These are phyloP conservation scores for Thinopyrum elongatum DNA, from an alignment of 176 grass and related monocot genomes.

Conservation along the genomic window DNA sequence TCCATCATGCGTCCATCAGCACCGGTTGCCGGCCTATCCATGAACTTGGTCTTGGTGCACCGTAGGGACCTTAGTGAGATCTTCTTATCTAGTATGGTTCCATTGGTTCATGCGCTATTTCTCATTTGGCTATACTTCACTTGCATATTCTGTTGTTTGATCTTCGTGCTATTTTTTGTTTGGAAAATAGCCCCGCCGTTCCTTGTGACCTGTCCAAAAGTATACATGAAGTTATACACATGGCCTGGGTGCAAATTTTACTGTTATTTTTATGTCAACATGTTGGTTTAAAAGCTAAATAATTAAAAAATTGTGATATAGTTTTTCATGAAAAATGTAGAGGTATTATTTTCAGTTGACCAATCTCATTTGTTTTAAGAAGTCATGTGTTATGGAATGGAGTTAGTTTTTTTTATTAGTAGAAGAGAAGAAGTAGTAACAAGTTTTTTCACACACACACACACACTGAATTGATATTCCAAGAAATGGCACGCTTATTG, in stretches of 20 bases:
- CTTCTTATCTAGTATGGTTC: neutral
- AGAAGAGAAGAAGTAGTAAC: neutral
- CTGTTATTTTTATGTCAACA: too few species aligned
- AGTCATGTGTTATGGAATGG: too few species aligned
- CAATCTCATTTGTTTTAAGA: too few species aligned
- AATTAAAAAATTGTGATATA: too few species aligned
- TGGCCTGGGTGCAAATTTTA: too few species aligned
- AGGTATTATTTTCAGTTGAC: too few species aligned
- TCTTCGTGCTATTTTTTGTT: neutral
- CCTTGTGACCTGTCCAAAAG: too few species aligned
- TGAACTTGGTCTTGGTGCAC: conserved; percentile 50
- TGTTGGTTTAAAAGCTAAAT: too few species aligned
- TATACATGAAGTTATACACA: too few species aligned
- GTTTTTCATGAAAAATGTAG: too few species aligned
- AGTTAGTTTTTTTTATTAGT: neutral
- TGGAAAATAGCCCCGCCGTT: neutral
- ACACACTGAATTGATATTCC: neutral
- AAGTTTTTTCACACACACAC: neutral
- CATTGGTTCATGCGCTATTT: neutral
- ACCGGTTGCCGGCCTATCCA: neutral
- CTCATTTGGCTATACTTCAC: neutral
- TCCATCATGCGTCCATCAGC: conserved; percentile 65
- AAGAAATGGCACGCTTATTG: neutral
- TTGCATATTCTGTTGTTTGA: neutral
- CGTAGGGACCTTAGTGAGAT: neutral